phyloP scores from a whole-genome alignment of 2,329 filamentous ascomycete species.

The Davidsoniella eucalypti region DNA sequence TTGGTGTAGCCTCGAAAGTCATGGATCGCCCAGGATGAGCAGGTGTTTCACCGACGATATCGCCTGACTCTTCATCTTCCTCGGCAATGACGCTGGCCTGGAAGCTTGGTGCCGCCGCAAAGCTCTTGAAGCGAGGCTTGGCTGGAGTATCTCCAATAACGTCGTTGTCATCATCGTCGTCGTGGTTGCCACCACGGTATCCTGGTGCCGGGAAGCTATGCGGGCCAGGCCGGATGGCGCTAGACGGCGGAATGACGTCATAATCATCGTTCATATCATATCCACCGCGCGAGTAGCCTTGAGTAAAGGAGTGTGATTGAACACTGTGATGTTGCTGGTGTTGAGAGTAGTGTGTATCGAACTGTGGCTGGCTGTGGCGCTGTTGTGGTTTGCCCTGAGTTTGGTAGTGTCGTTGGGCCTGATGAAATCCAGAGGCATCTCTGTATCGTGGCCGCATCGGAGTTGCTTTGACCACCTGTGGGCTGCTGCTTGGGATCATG shows the following conservation, averaged over 20 bases:
- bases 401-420: background rate
- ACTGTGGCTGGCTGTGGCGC: background rate
- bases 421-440: slow-evolving; percentile 2
- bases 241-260: slow-evolving; percentile 23
- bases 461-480: slow-evolving; percentile 38
- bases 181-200: background rate
- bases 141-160: slow-evolving; percentile 9
- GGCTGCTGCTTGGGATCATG: slow-evolving; percentile 21
- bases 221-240: slow-evolving; percentile 14
- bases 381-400: background rate
- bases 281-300: background rate
- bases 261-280: slow-evolving; percentile 12
- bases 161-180: background rate
- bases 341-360: background rate
- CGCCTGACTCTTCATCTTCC: background rate
- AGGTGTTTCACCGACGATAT: slow-evolving; percentile 5
- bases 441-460: slow-evolving; percentile 34
- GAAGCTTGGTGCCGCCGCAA: background rate
- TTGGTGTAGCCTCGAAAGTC: background rate
- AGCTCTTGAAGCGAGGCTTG: slow-evolving; percentile 5
- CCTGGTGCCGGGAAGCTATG: slow-evolving; percentile 4
- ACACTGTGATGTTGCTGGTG: background rate
- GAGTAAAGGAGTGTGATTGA: slow-evolving; percentile 2
- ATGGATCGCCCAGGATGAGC: background rate
- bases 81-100: slow-evolving; percentile 1